phyloP scores from a whole-genome alignment of 2,329 filamentous ascomycete species.

The Pseudopyrenochaeta lycopersici region DNA sequence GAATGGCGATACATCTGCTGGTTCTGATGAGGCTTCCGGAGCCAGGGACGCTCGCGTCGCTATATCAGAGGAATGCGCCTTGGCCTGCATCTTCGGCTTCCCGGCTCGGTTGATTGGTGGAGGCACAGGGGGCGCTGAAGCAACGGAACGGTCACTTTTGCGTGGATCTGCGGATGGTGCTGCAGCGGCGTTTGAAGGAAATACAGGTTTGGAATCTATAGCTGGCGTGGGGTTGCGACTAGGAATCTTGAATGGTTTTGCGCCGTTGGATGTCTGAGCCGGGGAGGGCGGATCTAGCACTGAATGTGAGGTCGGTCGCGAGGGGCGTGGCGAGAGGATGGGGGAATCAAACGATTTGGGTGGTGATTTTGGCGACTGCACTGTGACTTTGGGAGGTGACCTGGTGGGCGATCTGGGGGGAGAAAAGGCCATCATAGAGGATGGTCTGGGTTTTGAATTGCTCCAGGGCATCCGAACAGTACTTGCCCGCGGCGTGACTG shows the following conservation, averaged over 20 bases:
- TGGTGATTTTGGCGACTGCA: conserved; percentile 76
- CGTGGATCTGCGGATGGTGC: conserved; percentile 35
- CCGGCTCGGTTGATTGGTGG: conserved; percentile 83
- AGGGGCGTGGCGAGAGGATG: conserved; percentile 46
- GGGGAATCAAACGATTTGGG: conserved; percentile 55
- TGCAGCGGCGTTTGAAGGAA: conserved; percentile 22
- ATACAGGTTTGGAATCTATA: conserved; percentile 48
- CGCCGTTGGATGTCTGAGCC: conserved; percentile 23
- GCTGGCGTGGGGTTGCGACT: conserved; percentile 54
- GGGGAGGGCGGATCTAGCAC: conserved; percentile 35
- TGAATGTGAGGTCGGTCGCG: conserved; percentile 32
- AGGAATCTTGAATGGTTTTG: conserved; percentile 46
- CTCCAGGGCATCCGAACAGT: conserved; percentile 44
- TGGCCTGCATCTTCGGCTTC: conserved; percentile 73
- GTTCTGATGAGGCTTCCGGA: conserved; percentile 53
- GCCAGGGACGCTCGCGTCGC: conserved; percentile 36
- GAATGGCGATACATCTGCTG: conserved; percentile 76
- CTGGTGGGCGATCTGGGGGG: conserved; percentile 57
- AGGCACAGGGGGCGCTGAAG: conserved; percentile 58
- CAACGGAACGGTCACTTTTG: conserved; percentile 49
- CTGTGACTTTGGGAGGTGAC: conserved; percentile 71
- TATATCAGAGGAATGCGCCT: conserved; percentile 47
- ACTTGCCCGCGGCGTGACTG: conserved; percentile 48
- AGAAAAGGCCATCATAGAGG: conserved; percentile 59
- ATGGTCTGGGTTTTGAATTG: conserved; percentile 52